phyloP scores from a whole-genome alignment of 441 rosid species.

The Jatropha multifida region DNA sequence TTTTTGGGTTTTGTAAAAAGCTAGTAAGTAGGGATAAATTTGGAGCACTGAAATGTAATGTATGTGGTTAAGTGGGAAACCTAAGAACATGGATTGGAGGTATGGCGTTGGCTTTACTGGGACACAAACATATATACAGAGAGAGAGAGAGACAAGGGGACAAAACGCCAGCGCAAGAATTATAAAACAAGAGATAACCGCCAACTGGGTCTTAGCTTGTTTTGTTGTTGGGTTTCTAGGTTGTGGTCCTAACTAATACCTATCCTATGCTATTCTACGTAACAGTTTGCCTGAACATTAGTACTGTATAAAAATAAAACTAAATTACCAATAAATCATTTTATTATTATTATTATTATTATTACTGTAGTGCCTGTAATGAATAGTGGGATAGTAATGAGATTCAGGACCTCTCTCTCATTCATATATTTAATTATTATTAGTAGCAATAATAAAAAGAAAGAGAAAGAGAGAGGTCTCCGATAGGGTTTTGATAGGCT shows the following conservation, averaged over 20 bases:
- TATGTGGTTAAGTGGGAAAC: no score
- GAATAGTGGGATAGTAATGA: no score
- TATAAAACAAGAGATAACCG: slow-evolving; percentile 28
- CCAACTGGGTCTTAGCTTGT: slow-evolving; percentile 27
- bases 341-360: no score
- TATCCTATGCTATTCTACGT: background rate
- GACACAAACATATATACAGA: no score
- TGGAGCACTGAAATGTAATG: no score
- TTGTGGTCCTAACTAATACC: slow-evolving; percentile 22
- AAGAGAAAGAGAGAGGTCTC: background rate
- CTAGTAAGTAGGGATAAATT: no score
- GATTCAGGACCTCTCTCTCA: no score
- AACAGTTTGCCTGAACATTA: slow-evolving; percentile 12
- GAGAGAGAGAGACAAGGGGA: background rate
- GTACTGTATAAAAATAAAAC: no score
- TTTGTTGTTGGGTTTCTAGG: slow-evolving; percentile 14
- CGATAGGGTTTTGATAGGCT: slow-evolving; percentile 33
- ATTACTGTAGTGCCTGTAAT: no score
- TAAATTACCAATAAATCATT: no score
- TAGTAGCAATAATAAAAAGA: slow-evolving; percentile 29
- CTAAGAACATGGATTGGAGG: background rate
- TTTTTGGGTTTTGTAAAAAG: no score
- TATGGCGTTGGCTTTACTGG: no score
- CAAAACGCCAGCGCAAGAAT: slow-evolving; percentile 25
- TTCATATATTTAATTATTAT: background rate